A percentile compares a stretch with the other conserved stretches of the same genome.
phyloP scores from a whole-genome alignment of 2,329 filamentous ascomycete genomes.

The Pseudocercospora macadamiae region DNA sequence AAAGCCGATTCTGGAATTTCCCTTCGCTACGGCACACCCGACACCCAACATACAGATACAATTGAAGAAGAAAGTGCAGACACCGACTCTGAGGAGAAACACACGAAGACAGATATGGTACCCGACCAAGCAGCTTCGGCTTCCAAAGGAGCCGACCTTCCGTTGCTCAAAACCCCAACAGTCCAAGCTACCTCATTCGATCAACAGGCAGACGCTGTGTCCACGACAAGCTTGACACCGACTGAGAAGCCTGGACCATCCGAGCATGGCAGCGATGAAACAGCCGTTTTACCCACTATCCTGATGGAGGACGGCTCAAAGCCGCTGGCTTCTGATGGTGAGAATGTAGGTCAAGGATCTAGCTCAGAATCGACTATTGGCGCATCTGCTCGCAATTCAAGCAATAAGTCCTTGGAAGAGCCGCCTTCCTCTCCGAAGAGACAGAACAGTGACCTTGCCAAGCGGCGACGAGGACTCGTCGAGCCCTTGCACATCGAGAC shows the following conservation, averaged over 20 bases:
- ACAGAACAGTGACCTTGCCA: conserved; percentile 35
- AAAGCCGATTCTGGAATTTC: conserved; percentile 61
- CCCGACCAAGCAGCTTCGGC: no score
- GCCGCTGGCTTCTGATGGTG: conserved; percentile 17
- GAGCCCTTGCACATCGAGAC: conserved; percentile 44
- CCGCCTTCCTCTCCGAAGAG: background rate
- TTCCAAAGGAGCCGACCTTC: no score
- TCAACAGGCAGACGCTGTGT: conserved; percentile 12
- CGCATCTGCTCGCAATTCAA: background rate
- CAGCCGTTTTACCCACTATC: conserved; percentile 17
- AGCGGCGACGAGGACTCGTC: conserved; percentile 44
- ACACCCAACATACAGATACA: conserved; percentile 19
- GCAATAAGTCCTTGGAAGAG: background rate
- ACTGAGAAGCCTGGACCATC: conserved; percentile 14
- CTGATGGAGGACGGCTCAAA: conserved; percentile 27
- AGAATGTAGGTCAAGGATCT: background rate
- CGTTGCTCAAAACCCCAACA: no score
- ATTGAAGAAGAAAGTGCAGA: conserved; percentile 9
- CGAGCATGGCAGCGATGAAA: conserved; percentile 14
- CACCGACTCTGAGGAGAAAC: background rate
- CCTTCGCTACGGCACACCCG: conserved; percentile 45
- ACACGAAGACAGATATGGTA: no score
- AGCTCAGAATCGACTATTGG: background rate
- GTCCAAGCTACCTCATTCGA: no score
- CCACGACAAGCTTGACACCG: conserved; percentile 19